Conservation (phyloP, 192 early-diverging fungal genomes). For the Diversispora eburnea region DNA sequence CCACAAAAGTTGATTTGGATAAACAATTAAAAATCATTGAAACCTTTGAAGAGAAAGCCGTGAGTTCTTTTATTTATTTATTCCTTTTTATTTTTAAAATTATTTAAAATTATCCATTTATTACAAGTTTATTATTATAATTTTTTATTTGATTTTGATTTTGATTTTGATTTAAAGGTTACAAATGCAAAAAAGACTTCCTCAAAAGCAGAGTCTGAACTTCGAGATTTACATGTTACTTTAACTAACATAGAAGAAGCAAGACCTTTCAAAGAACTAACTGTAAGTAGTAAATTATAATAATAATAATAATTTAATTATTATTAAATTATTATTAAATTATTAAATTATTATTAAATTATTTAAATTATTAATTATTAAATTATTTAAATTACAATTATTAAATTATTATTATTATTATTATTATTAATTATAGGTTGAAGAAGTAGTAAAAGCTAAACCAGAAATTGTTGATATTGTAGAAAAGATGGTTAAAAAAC, state of each 20-base stretch:
- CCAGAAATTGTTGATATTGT: constrained; percentile 88
- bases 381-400: too few relatives aligned
- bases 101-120: neutral
- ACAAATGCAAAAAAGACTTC: constrained; percentile 79
- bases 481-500: constrained; percentile 87
- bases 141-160: too few relatives aligned
- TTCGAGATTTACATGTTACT: constrained; percentile 83
- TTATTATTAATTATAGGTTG: constrained; percentile 57
- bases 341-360: constrained; percentile 7
- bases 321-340: constrained; percentile 19
- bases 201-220: constrained; percentile 78
- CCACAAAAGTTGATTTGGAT: constrained; percentile 75
- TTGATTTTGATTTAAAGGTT: constrained; percentile 62
- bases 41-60: constrained; percentile 73
- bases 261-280: constrained; percentile 90
- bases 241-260: constrained; percentile 91
- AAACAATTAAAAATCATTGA: constrained; percentile 82
- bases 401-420: neutral
- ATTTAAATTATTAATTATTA: neutral
- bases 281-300: constrained; percentile 52
- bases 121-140: neutral
- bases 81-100: neutral
- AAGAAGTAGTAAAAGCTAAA: constrained; percentile 90
- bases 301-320: constrained; percentile 23
- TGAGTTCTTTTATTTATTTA: constrained; percentile 37